Percentiles rank a stretch among this genome's conserved stretches.
phyloP scores from a whole-genome alignment of 2,329 filamentous ascomycete species.

The Phialophora expanda region DNA sequence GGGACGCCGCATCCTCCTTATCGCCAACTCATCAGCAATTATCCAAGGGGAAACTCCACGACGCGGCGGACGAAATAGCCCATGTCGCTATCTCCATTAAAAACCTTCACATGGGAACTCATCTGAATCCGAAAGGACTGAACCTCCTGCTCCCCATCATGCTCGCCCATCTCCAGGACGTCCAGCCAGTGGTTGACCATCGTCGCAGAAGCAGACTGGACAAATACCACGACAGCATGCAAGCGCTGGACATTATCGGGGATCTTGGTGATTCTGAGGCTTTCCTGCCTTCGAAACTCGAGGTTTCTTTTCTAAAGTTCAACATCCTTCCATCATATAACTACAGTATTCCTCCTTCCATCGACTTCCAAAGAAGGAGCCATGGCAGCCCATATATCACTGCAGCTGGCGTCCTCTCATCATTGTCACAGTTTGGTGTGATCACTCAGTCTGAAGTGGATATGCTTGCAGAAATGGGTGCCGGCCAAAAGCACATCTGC shows the following conservation, averaged over 20 bases:
- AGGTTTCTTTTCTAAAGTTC: slow-evolving; percentile 17
- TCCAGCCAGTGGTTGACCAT: slow-evolving; percentile 55
- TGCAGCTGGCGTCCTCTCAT: neutral
- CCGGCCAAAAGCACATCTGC: neutral
- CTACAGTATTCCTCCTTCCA: slow-evolving; percentile 7
- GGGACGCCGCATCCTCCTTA: slow-evolving; percentile 46
- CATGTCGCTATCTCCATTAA: slow-evolving; percentile 74
- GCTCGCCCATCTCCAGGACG: slow-evolving; percentile 89
- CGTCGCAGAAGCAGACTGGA: slow-evolving; percentile 16
- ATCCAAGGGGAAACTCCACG: slow-evolving; percentile 79
- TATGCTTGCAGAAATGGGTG: slow-evolving; percentile 6
- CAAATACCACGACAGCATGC: slow-evolving; percentile 26
- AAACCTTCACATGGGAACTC: slow-evolving; percentile 73
- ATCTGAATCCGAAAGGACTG: slow-evolving; percentile 84
- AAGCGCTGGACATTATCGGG: slow-evolving; percentile 17
- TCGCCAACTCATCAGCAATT: slow-evolving; percentile 70
- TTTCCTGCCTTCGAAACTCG: slow-evolving; percentile 16
- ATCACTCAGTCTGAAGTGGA: slow-evolving; percentile 6
- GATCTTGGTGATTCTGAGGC: slow-evolving; percentile 9
- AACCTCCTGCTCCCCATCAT: slow-evolving; percentile 89
- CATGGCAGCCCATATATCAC: neutral
- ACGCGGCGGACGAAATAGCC: slow-evolving; percentile 83
- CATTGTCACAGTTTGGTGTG: slow-evolving; percentile 7
- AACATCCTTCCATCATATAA: slow-evolving; percentile 21
- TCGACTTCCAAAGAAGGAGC: neutral